These are phyloP conservation scores for Arthrobotrys megalospora DNA, from an alignment of 2,329 filamentous ascomycete species.

Conservation along the genomic window DNA sequence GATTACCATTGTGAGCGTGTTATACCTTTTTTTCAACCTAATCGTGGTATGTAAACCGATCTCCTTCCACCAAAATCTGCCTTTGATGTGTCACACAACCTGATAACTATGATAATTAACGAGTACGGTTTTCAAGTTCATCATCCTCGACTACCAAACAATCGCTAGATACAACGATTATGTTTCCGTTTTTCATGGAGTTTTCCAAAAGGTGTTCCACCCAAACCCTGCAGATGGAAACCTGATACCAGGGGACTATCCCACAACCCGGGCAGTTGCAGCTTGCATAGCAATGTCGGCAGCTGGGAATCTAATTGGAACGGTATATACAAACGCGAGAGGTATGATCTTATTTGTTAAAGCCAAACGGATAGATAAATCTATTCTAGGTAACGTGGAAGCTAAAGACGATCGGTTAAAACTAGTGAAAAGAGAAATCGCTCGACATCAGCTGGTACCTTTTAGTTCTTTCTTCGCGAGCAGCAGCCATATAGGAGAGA, in stretches of 20 bases:
- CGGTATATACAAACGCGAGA: conserved; percentile 27
- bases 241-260: background rate
- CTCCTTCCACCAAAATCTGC: background rate
- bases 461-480: conserved; percentile 32
- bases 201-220: conserved; percentile 30
- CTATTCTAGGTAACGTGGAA: too few species aligned
- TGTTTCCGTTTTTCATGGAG: conserved; percentile 28
- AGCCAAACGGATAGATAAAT: too few species aligned
- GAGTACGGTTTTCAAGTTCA: background rate
- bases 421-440: conserved; percentile 25
- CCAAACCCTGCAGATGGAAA: background rate
- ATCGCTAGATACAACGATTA: conserved; percentile 2
- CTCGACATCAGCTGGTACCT: conserved; percentile 19
- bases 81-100: too few species aligned
- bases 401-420: too few species aligned
- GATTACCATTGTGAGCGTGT: conserved; percentile 20
- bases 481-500: background rate
- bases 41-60: background rate
- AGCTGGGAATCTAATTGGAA: conserved; percentile 15
- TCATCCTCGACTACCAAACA: conserved; percentile 6
- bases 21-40: conserved; percentile 26
- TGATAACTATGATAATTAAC: too few species aligned
- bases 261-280: conserved; percentile 1
- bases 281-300: conserved; percentile 22
- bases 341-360: background rate